Conservation (phyloP, 305 asterid genomes). For the Solanum hybrid region DNA sequence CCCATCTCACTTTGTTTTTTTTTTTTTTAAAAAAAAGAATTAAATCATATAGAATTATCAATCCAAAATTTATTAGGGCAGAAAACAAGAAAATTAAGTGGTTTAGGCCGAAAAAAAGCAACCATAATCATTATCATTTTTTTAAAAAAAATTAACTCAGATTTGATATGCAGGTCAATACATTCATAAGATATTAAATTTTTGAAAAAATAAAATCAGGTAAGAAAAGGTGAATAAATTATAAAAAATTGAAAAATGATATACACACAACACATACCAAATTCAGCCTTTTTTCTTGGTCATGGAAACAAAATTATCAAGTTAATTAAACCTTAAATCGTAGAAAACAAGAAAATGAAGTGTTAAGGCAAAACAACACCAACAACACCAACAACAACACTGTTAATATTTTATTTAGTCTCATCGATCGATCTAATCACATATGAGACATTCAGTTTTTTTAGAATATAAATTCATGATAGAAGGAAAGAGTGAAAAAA, state of each 20-base stretch:
- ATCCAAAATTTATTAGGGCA: neutral
- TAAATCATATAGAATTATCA: neutral
- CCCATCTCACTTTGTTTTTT: neutral
- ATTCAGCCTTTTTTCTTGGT: neutral
- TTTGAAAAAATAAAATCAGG: neutral
- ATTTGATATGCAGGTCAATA: neutral
- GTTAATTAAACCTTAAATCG: neutral
- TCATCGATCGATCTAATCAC: neutral
- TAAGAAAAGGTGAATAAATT: neutral
- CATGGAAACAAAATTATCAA: neutral
- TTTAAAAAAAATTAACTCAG: neutral
- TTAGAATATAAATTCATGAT: neutral
- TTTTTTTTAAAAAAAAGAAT: too few relatives aligned
- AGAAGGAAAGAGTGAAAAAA: neutral
- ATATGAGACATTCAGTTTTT: neutral
- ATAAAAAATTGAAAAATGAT: neutral
- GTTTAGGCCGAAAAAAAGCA: too few relatives aligned
- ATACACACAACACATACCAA: neutral
- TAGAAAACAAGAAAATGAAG: neutral
- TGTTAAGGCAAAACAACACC: neutral
- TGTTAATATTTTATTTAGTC: neutral
- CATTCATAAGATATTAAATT: neutral
- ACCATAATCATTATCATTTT: neutral
- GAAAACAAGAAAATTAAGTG: neutral
- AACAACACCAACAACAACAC: neutral